phyloP scores from a whole-genome alignment of 768 basidiomycete species.

The Trametes gibbosa region DNA sequence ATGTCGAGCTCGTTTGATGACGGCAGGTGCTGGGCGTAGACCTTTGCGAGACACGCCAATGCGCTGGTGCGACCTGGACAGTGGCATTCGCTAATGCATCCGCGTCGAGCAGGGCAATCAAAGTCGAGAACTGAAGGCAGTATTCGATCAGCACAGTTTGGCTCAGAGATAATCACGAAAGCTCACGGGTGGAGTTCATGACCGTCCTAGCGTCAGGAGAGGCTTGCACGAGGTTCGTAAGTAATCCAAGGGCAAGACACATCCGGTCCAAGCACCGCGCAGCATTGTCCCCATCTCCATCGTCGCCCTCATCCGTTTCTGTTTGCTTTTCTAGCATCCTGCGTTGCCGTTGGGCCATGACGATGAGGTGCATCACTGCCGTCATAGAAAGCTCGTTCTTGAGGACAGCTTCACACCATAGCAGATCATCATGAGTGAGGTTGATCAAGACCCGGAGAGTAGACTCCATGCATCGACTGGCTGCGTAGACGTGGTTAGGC shows the following conservation, averaged over 20 bases:
- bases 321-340: slow-evolving; percentile 18
- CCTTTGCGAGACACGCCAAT: slow-evolving; percentile 46
- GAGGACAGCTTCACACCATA: slow-evolving; percentile 55
- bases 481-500: slow-evolving; percentile 21
- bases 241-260: slow-evolving; percentile 70
- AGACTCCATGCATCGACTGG: slow-evolving; percentile 51
- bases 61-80: slow-evolving; percentile 47
- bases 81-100: slow-evolving; percentile 51
- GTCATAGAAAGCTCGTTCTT: slow-evolving; percentile 45
- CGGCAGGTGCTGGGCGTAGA: slow-evolving; percentile 45
- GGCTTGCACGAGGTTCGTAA: slow-evolving; percentile 73
- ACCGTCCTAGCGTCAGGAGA: slow-evolving; percentile 46
- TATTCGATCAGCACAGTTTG: slow-evolving; percentile 1
- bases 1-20: slow-evolving; percentile 33
- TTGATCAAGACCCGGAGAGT: slow-evolving; percentile 68
- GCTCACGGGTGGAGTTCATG: slow-evolving; percentile 51
- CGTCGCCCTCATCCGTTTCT: slow-evolving; percentile 10
- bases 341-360: slow-evolving; percentile 35
- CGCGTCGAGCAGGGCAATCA: slow-evolving; percentile 46
- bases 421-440: slow-evolving; percentile 58
- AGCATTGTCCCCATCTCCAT: slow-evolving; percentile 26
- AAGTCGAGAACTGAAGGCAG: slow-evolving; percentile 46
- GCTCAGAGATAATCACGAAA: no score
- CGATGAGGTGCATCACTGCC: slow-evolving; percentile 47
- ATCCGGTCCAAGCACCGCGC: slow-evolving; percentile 61